phyloP scores from a whole-genome alignment of 192 early-diverging fungal species.

The Coemansia sp. region DNA sequence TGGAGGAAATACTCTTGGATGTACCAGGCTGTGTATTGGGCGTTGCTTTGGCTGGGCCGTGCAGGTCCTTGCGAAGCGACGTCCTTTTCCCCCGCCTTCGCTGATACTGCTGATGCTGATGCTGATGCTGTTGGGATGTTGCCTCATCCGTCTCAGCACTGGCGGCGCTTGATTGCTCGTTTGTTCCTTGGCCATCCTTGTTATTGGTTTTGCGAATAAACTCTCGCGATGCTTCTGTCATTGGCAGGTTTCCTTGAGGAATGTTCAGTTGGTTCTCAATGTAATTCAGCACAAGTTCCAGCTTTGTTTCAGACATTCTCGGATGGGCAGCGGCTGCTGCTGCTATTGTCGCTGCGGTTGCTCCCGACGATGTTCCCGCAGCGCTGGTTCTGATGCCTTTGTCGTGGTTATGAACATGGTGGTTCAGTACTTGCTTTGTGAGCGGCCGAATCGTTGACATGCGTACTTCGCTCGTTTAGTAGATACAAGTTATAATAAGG shows the following conservation, averaged over 20 bases:
- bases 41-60: constrained; percentile 12
- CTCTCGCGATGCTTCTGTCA: constrained; percentile 10
- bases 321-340: constrained; percentile 10
- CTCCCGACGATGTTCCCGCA: constrained; percentile 7
- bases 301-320: constrained; percentile 27
- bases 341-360: background rate
- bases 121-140: background rate
- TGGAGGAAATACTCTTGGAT: background rate
- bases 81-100: constrained; percentile 11
- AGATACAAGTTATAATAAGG: background rate
- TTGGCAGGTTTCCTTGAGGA: constrained; percentile 30
- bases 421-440: constrained; percentile 30
- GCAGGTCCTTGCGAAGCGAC: constrained; percentile 28
- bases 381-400: background rate
- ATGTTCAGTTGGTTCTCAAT: constrained; percentile 33
- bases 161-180: background rate
- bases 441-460: constrained; percentile 27
- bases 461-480: constrained; percentile 3
- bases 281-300: constrained; percentile 34
- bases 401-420: constrained; percentile 13
- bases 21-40: background rate
- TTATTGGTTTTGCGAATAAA: constrained; percentile 2
- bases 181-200: background rate
- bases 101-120: constrained; percentile 2
- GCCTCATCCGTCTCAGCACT: background rate